phyloP scores from a whole-genome alignment of 305 asterid species.

The Solanum hybrid region DNA sequence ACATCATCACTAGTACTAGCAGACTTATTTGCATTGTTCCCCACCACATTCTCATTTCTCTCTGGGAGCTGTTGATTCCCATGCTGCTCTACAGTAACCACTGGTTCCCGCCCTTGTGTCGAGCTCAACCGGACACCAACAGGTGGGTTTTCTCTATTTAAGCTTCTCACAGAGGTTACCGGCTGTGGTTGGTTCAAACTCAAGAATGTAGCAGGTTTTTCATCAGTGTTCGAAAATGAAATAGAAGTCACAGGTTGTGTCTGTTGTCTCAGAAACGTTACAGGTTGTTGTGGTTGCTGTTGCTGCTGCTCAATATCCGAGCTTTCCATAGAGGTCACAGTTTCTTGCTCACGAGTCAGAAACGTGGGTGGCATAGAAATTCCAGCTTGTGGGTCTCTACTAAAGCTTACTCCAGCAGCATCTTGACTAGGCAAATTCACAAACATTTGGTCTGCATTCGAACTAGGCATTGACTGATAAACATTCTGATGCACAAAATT shows the following conservation, averaged over 20 bases:
- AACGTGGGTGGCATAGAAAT: slow-evolving; percentile 2
- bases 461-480: neutral
- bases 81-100: neutral
- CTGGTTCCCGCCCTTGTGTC: neutral
- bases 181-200: slow-evolving; percentile 15
- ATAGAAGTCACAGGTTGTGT: neutral
- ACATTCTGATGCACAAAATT: slow-evolving; percentile 4
- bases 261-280: neutral
- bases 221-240: neutral
- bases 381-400: slow-evolving; percentile 3
- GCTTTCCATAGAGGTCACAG: slow-evolving; percentile 2
- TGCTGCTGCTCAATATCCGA: slow-evolving; percentile 5
- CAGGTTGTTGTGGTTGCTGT: neutral
- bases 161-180: slow-evolving; percentile 2
- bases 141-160: neutral
- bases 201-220: slow-evolving; percentile 14
- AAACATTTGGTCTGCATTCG: slow-evolving; percentile 1
- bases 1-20: slow-evolving; percentile 2
- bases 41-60: slow-evolving; percentile 7
- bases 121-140: neutral
- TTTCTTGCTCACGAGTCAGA: neutral
- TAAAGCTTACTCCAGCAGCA: neutral
- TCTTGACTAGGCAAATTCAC: neutral
- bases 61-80: slow-evolving; percentile 14
- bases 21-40: neutral